phyloP scores from a whole-genome alignment of 352 stramenopile genomes.

The Halophytophthora polymorphica region DNA sequence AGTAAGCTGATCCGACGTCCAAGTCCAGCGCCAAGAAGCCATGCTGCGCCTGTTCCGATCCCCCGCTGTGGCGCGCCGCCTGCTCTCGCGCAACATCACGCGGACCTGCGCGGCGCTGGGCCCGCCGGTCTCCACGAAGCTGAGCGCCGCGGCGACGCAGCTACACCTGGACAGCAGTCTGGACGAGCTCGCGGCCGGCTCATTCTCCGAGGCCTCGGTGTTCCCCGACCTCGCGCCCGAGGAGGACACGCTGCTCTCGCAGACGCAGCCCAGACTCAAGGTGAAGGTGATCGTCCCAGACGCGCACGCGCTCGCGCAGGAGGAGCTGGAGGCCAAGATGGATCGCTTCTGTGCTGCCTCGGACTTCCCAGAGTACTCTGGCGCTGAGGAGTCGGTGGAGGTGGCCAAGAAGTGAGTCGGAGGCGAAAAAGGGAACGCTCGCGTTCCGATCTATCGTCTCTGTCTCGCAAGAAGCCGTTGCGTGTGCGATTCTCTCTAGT shows the following conservation, averaged over 20 bases:
- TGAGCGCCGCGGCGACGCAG: conserved; percentile 25
- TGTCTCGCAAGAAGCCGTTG: no score
- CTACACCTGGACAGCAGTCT: conserved; percentile 36
- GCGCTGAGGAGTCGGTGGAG: conserved; percentile 54
- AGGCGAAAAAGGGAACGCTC: no score
- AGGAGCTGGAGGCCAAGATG: conserved; percentile 38
- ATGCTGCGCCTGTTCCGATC: conserved; percentile 24
- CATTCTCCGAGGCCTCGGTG: conserved; percentile 62
- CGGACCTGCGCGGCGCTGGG: conserved; percentile 9
- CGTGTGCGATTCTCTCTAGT: no score
- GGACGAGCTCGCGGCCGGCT: conserved; percentile 41
- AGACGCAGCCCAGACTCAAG: conserved; percentile 14
- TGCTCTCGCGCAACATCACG: conserved; percentile 8
- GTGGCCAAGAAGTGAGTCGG: conserved; percentile 16
- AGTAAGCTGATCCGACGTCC: neutral
- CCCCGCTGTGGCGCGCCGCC: conserved; percentile 7
- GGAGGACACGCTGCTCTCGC: conserved; percentile 48
- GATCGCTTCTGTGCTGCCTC: conserved; percentile 56
- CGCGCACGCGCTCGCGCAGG: conserved; percentile 28
- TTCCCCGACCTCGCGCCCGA: conserved; percentile 62
- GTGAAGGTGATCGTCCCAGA: conserved; percentile 13
- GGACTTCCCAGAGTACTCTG: conserved; percentile 57
- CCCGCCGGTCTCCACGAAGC: conserved; percentile 15
- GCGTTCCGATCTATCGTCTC: no score
- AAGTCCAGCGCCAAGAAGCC: no score